phyloP scores from a whole-genome alignment of 78 protist genomes.

The Dictyostelium firmibasis region DNA sequence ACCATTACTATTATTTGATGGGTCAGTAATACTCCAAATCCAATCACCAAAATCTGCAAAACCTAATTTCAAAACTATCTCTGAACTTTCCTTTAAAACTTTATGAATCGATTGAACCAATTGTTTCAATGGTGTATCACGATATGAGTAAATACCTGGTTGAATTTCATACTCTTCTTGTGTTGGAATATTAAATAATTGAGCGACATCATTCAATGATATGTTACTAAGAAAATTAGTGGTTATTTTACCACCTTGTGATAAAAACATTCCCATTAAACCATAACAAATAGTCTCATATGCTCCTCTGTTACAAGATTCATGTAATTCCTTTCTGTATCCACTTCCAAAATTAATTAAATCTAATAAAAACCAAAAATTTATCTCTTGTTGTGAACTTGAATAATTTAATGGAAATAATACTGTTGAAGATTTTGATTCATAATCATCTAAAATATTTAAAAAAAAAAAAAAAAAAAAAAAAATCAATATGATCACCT shows the following conservation, averaged over 20 bases:
- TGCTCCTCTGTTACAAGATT: conserved; percentile 28
- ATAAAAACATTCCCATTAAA: conserved; percentile 60
- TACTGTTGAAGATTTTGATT: conserved; percentile 29
- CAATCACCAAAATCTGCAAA: conserved; percentile 35
- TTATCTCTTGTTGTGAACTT: conserved; percentile 27
- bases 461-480: neutral
- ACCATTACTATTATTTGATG: no score
- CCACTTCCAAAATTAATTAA: conserved; percentile 69
- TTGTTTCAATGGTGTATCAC: conserved; percentile 46
- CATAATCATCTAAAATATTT: conserved; percentile 24
- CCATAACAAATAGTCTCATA: conserved; percentile 71
- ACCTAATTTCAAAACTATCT: neutral
- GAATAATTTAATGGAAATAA: conserved; percentile 52
- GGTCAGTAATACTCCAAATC: neutral
- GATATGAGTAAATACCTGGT: conserved; percentile 34
- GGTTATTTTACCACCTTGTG: conserved; percentile 46
- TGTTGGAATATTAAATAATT: conserved; percentile 25
- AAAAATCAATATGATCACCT: neutral
- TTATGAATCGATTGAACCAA: neutral
- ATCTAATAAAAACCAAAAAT: conserved; percentile 68
- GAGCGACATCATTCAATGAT: conserved; percentile 36
- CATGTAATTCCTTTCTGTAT: conserved; percentile 60
- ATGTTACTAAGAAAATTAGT: conserved; percentile 13
- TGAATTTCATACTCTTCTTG: conserved; percentile 27
- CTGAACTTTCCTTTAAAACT: conserved; percentile 29